Evolutionary conservation across 257 asterid species (phyloP), one percentile per base, ranked within the genome.

Genomic region (Solanum lignicaule): DNA sequence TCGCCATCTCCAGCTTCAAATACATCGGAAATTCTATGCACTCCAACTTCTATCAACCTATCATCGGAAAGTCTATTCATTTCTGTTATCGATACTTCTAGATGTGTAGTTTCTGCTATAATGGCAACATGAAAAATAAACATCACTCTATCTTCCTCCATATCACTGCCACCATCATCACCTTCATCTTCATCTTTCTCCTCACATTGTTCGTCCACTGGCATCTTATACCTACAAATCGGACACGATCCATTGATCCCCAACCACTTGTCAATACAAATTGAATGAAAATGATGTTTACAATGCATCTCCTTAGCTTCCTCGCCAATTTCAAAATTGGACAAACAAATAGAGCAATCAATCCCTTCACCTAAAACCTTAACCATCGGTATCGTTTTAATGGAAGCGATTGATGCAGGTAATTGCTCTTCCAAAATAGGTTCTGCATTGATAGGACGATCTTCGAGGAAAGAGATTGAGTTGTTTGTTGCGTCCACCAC

Each of bases 211-310:
- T 48, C 14, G 0, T 39, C 32, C 13, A 21, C 25, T 55, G 94
- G 93, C 94, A 52, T 52, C 62, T 52, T 52, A 52, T 16, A 52
- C 62, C 62, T 52, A 52, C 23, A 52, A 52, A 16, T 52, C 23
- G 23, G 62, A 52, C 62, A 52, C 9, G 62, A 52, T 52, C 62
- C 23, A 52, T 52, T 52, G 9, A 52, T 52, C 23, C 62, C 23
- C 62, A 52, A 16, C 62, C 23, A 52, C 62, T 52, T 52, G 62
- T 52, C 23, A 52, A 52, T 52, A 52, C 62, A 52, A 52, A 52
- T 52, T 3, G 62, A 16, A 52, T 52, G 23, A 16, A 52, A 52
- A 52, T 16, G 23, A 52, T 52, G 62, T 52, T 52, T 52, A 52
- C 62, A 52, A 7, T 7, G 62, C 62, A 52, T 52, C 62, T 52